Conservation (phyloP, 164 flowering plant species). For the Umbellularia californica region DNA sequence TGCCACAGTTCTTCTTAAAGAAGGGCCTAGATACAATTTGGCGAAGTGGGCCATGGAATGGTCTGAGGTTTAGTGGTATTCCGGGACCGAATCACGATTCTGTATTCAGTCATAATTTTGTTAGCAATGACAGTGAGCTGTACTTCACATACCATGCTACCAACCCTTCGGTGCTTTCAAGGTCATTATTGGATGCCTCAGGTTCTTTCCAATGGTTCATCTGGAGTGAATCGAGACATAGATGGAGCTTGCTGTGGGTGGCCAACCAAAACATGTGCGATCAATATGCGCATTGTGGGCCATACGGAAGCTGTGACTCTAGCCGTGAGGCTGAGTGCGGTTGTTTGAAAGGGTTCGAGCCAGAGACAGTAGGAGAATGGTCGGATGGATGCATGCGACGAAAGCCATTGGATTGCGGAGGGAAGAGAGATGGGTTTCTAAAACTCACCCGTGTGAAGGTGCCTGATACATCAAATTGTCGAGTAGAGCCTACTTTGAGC, state of each 20-base stretch:
- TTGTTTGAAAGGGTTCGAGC: constrained; percentile 25
- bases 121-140: constrained; percentile 18
- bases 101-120: constrained; percentile 18
- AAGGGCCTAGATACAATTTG: neutral
- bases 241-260: constrained; percentile 1
- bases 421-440: constrained; percentile 16
- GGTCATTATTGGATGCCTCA: constrained; percentile 22
- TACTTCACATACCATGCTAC: constrained; percentile 27
- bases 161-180: constrained; percentile 22
- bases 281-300: constrained; percentile 1
- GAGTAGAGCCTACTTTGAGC: too few species aligned
- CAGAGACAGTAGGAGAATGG: constrained; percentile 13
- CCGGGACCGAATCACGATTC: constrained; percentile 35
- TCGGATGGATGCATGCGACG: constrained; percentile 20
- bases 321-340: constrained; percentile 17
- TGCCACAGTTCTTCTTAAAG: constrained; percentile 4
- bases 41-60: constrained; percentile 67
- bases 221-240: constrained; percentile 12
- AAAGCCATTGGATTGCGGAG: constrained; percentile 9
- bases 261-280: constrained; percentile 31
- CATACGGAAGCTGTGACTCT: constrained; percentile 24
- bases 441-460: constrained; percentile 14
- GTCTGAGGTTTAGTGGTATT: constrained; percentile 47
- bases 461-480: constrained; percentile 14
- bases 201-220: constrained; percentile 17